Evolutionary conservation across 495 filamentous ascomycete genomes (phyloP), one percentile per base, ranked within the genome.

Genomic region (Symbiotaphrina buchneri): DNA sequence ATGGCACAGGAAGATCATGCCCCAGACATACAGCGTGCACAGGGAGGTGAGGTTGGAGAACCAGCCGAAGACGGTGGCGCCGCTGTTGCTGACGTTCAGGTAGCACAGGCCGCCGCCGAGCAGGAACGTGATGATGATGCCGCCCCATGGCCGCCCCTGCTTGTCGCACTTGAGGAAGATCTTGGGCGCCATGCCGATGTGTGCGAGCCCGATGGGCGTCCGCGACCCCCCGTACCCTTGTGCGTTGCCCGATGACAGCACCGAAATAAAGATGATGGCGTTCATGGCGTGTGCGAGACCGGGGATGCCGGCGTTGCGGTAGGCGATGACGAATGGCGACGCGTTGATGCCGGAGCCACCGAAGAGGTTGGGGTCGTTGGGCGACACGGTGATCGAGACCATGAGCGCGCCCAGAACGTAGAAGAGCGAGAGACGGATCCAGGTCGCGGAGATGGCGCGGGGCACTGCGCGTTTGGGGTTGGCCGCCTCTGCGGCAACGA

Each of bases 1-100:
- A 31, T 47, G 44, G 13, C 39, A 37, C 0, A 45, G 35, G 25
- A 41, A 47, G 19, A 47, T 47, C 44, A 47, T 38, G 25, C 36
- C 41, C 41, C 41, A 47, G 16, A 39, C 40, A 27, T 42, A 45
- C n/a, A 45, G 33, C 7, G 39, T 41, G 36, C 36, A 39, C 17
- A 44, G 41, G 6, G 41, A 44, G n/a, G 42, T 45, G 11, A 41
- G 36, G 25, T 39, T 41, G 18, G 41, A 39, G 22, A 44, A 28
- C 43, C 41, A 43, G 38, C 26, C 33, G 38, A 43, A 43, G 30
- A 41, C 41, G 11, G 34, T 28, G 6, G 35, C 26, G 18, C 27
- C 35, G 18, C 21, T 39, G 23, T 41, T 33, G 27, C 23, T 37
- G 15, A 44, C 41, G 33, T 46, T 46, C 22, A 46, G 41, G 27